A percentile compares a stretch with the other conserved stretches of the same genome.
Conservation (phyloP, 441 rosid genomes). For the Gossypium schwendimanii region DNA sequence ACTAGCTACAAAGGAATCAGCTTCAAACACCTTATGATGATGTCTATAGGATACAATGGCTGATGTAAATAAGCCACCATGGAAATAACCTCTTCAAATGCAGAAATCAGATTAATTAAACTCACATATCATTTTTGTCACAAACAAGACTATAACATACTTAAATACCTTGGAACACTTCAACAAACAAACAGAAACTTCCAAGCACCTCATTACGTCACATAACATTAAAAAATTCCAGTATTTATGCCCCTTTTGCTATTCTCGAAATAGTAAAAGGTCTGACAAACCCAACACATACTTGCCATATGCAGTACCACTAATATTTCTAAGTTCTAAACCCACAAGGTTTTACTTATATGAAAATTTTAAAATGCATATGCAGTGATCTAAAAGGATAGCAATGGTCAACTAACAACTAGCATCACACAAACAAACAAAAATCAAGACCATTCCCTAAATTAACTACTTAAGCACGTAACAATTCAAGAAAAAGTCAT, state of each 20-base stretch:
- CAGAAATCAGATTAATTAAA: too few relatives aligned
- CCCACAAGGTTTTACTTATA: not conserved
- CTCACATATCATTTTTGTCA: too few relatives aligned
- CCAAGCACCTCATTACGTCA: too few relatives aligned
- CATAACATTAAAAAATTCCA: too few relatives aligned
- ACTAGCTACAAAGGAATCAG: too few relatives aligned
- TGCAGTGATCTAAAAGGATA: not conserved
- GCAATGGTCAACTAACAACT: not conserved
- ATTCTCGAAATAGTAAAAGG: not conserved
- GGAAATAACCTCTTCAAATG: not conserved
- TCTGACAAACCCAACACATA: not conserved
- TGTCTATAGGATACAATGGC: not conserved
- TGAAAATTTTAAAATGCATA: not conserved
- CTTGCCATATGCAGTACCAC: not conserved
- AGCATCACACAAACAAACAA: conserved; percentile 7
- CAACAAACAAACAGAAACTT: too few relatives aligned
- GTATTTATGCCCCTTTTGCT: too few relatives aligned
- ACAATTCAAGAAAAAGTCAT: conserved; percentile 14
- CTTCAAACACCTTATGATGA: too few relatives aligned
- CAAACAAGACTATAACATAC: too few relatives aligned
- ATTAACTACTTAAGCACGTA: conserved; percentile 2
- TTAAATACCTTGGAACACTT: too few relatives aligned
- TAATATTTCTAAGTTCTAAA: conserved; percentile 8
- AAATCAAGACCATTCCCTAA: conserved; percentile 2
- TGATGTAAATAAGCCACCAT: not conserved